phyloP scores from a whole-genome alignment of 23 red algal genomes.

The Gracilariopsis chorda region DNA sequence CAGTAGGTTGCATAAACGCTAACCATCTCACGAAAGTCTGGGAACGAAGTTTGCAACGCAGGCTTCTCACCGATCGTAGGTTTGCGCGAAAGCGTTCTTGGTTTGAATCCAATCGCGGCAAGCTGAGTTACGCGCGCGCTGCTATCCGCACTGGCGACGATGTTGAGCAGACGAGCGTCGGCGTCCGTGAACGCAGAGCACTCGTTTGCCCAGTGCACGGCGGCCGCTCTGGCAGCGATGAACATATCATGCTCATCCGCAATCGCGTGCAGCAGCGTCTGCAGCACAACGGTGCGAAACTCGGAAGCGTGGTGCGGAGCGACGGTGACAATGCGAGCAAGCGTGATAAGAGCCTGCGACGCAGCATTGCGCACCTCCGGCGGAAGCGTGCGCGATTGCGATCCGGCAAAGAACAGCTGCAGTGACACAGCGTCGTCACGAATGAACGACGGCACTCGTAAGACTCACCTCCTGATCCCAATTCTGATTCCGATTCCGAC shows the following conservation, averaged over 20 bases:
- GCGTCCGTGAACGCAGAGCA: conserved; percentile 49
- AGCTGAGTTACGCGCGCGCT: neutral
- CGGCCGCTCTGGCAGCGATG: conserved; percentile 28
- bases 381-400: neutral
- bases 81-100: neutral
- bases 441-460: conserved; percentile 26
- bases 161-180: conserved; percentile 42
- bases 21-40: neutral
- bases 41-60: neutral
- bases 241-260: neutral
- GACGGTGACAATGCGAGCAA: conserved; percentile 12
- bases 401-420: conserved; percentile 29
- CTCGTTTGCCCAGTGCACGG: conserved; percentile 69
- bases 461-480: too few relatives aligned
- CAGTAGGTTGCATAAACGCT: neutral
- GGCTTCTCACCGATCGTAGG: neutral
- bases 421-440: neutral
- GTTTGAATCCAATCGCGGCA: neutral
- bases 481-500: too few relatives aligned
- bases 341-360: conserved; percentile 45
- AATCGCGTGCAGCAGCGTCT: conserved; percentile 6
- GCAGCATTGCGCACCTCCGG: conserved; percentile 28
- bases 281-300: neutral
- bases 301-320: neutral
- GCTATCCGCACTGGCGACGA: conserved; percentile 30